These are phyloP conservation scores for Wallacemonas collosoma DNA, from an alignment of 208 protist genomes.

Conservation along the genomic window DNA sequence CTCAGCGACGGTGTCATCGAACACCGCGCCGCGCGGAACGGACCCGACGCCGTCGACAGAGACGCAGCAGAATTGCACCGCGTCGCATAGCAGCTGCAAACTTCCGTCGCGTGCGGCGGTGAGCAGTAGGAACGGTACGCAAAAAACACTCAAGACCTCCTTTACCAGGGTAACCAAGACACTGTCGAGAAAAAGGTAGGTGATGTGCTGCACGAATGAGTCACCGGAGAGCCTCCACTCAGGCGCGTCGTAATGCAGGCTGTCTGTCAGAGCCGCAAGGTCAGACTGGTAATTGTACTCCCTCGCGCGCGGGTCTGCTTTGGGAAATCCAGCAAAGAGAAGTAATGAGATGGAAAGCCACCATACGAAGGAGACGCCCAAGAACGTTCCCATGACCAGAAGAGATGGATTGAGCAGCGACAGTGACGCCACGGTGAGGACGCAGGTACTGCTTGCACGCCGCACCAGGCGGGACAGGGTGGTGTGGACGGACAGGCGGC, in stretches of 20 bases:
- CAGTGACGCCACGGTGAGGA: slow-evolving; percentile 48
- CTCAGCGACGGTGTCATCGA: slow-evolving; percentile 20
- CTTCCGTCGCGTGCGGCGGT: slow-evolving; percentile 63
- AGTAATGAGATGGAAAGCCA: slow-evolving; percentile 72
- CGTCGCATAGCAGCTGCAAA: slow-evolving; percentile 40
- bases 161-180: slow-evolving; percentile 40
- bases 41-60: slow-evolving; percentile 76
- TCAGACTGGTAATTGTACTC: slow-evolving; percentile 74
- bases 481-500: slow-evolving; percentile 44
- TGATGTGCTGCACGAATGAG: slow-evolving; percentile 56
- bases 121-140: slow-evolving; percentile 63
- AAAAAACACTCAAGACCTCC: slow-evolving; percentile 12
- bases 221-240: slow-evolving; percentile 75
- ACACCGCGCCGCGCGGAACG: slow-evolving; percentile 46
- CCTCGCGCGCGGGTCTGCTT: slow-evolving; percentile 46
- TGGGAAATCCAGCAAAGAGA: slow-evolving; percentile 49
- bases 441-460: slow-evolving; percentile 53
- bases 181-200: slow-evolving; percentile 40
- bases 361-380: slow-evolving; percentile 65
- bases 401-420: slow-evolving; percentile 80
- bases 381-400: slow-evolving; percentile 56
- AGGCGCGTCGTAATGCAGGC: slow-evolving; percentile 46
- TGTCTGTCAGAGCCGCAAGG: slow-evolving; percentile 45
- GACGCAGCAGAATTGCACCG: slow-evolving; percentile 49
- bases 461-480: slow-evolving; percentile 52